Conservation (phyloP, 1,284 basidiomycete species). For the Marasmius sp. region DNA sequence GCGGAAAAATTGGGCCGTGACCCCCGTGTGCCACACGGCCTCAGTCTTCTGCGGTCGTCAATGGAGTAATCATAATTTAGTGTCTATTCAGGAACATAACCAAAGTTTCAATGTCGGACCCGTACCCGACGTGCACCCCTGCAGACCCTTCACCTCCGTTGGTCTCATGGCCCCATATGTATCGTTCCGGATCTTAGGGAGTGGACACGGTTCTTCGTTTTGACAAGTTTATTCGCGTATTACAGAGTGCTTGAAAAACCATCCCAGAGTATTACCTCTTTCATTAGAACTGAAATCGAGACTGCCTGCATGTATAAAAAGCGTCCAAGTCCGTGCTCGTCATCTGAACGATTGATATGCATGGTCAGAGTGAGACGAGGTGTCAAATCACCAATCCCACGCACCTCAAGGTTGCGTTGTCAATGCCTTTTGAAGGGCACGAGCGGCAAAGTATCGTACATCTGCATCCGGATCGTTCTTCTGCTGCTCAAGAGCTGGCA, state of each 20-base stretch:
- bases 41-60: no score
- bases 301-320: constrained; percentile 2
- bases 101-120: no score
- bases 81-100: no score
- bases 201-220: neutral
- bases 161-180: neutral
- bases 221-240: constrained; percentile 3
- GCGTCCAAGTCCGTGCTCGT: neutral
- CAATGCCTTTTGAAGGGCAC: constrained; percentile 64
- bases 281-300: neutral
- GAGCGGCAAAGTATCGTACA: constrained; percentile 84
- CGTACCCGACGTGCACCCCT: no score
- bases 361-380: neutral
- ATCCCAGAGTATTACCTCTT: neutral
- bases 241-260: neutral
- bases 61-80: no score
- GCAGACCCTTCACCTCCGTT: no score
- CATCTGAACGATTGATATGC: neutral
- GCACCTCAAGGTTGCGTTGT: constrained; percentile 7
- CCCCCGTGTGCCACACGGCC: no score
- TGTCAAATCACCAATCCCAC: neutral
- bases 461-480: constrained; percentile 94
- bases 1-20: no score
- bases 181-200: neutral
- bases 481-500: constrained; percentile 85